Percentiles rank a stretch among this genome's conserved stretches.
These are phyloP conservation scores for Elongisporangium undulatum DNA, from an alignment of 352 stramenopile genomes.

Conservation along the genomic window DNA sequence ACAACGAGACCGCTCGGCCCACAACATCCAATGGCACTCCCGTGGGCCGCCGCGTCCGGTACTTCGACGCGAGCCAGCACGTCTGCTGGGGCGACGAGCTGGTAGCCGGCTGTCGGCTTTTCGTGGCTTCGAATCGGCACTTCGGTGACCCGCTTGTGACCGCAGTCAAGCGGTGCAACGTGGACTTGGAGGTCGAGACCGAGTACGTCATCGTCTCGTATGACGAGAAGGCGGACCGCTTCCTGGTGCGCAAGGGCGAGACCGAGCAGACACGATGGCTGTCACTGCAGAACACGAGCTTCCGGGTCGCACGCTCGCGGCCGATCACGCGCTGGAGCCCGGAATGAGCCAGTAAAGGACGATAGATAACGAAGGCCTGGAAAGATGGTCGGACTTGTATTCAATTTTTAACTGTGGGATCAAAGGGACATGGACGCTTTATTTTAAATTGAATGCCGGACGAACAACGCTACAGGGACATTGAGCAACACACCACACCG, in stretches of 20 bases:
- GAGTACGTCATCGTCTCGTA: conserved; percentile 46
- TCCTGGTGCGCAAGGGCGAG: conserved; percentile 37
- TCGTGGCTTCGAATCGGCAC: conserved; percentile 34
- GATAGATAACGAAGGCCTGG: not conserved
- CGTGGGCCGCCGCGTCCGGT: conserved; percentile 30
- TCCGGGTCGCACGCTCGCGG: conserved; percentile 27
- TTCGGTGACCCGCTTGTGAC: conserved; percentile 34
- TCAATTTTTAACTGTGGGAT: not conserved
- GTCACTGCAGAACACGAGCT: conserved; percentile 44
- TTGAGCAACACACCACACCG: not conserved
- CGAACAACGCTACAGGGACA: not conserved
- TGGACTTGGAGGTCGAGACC: conserved; percentile 37
- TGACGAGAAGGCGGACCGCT: conserved; percentile 30
- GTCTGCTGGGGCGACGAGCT: conserved; percentile 72
- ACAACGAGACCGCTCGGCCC: conserved; percentile 3
- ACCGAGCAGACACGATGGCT: conserved; percentile 42
- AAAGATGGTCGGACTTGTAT: not conserved
- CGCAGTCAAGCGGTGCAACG: conserved; percentile 27
- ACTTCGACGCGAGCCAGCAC: conserved; percentile 55
- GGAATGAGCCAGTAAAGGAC: not conserved
- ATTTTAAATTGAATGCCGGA: not conserved
- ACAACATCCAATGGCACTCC: not conserved
- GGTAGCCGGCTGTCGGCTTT: conserved; percentile 34
- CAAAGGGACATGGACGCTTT: not conserved
- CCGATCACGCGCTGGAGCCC: conserved; percentile 18